Percentiles rank a stretch among this genome's conserved stretches.
Conservation (phyloP, 768 basidiomycete species). For the Rhodotorula kratochvilovae region DNA sequence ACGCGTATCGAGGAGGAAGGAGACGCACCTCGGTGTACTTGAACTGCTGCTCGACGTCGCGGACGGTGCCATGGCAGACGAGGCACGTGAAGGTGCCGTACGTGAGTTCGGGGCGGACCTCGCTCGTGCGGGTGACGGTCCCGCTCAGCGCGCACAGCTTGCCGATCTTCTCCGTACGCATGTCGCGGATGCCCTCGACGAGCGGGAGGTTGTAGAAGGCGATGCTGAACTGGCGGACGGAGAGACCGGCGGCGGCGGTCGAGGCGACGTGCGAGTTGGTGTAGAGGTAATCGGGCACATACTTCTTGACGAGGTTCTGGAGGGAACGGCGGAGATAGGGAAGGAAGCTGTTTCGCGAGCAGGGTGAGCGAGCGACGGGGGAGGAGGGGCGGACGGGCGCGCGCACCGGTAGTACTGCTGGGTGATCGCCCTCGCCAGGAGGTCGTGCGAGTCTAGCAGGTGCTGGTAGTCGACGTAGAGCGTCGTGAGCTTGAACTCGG, state of each 20-base stretch:
- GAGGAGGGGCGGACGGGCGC: background rate
- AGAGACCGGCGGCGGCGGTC: constrained; percentile 72
- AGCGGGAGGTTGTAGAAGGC: constrained; percentile 93
- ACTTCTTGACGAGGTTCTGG: constrained; percentile 79
- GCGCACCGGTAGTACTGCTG: constrained; percentile 81
- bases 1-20: background rate
- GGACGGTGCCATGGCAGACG: constrained; percentile 74
- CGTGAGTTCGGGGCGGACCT: constrained; percentile 90
- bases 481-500: constrained; percentile 87
- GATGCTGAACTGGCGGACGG: constrained; percentile 87
- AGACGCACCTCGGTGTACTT: constrained; percentile 86
- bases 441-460: constrained; percentile 81
- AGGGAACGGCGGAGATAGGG: constrained; percentile 90
- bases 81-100: constrained; percentile 91
- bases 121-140: constrained; percentile 93
- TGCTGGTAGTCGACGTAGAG: constrained; percentile 95
- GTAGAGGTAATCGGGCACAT: constrained; percentile 90
- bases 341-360: constrained; percentile 57
- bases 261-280: constrained; percentile 71
- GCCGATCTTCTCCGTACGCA: constrained; percentile 89
- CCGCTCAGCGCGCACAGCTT: constrained; percentile 91
- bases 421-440: constrained; percentile 86
- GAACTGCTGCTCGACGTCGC: constrained; percentile 97
- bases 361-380: background rate
- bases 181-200: constrained; percentile 83